Conservation (phyloP, 345 rosid species). For the Eucalyptus urophylla region DNA sequence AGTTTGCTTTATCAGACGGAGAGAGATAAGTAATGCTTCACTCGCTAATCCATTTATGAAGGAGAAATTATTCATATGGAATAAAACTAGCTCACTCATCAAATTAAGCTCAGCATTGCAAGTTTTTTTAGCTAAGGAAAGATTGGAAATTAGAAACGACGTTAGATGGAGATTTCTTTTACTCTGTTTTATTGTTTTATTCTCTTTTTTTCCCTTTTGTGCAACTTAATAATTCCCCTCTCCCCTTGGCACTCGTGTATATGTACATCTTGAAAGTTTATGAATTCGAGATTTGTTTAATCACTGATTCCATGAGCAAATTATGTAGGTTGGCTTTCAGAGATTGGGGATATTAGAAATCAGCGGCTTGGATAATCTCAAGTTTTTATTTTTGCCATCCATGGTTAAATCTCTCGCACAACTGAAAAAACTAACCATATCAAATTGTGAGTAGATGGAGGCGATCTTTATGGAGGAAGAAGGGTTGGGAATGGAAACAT, state of each 20-base stretch:
- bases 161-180: no score
- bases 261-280: not conserved
- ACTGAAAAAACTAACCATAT: accelerated
- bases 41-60: not conserved
- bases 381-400: not conserved
- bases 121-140: no score
- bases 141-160: no score
- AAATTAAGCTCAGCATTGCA: no score
- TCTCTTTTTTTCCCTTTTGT: no score
- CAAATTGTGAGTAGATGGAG: not conserved
- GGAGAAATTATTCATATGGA: accelerated
- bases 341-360: not conserved
- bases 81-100: not conserved
- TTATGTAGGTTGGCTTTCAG: not conserved
- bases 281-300: not conserved
- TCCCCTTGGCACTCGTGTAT: accelerated
- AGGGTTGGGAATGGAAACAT: not conserved
- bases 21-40: not conserved
- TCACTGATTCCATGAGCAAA: not conserved
- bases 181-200: accelerated
- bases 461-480: not conserved
- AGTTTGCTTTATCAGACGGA: not conserved
- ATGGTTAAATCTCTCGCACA: not conserved
- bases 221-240: not conserved
- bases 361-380: accelerated